Base-by-base conservation (phyloP, 495 filamentous ascomycete species). In the Penicillium psychrofluorescens region DNA sequence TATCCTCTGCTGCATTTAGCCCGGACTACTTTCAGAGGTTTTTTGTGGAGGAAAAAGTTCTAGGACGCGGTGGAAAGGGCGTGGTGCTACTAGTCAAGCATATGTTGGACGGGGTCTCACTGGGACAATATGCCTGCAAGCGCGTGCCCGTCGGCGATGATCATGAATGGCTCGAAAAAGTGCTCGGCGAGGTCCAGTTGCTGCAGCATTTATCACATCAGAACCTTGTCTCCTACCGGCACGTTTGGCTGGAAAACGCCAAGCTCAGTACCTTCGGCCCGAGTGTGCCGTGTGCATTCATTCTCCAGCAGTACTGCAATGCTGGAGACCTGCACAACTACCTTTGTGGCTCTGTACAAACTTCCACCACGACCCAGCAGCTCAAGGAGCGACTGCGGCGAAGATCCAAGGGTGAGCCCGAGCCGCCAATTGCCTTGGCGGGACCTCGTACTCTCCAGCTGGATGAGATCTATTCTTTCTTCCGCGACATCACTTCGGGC, bases 271-370 rank as follows among this genome's bases (percentile, higher is more conserved):
- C 72, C 2, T 98, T 97, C 56, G 86, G 88, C 4, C 92, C 94
- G 1, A 92, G 82, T 53, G 89, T 97, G 1, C 88, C 90, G 7
- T 96, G 90, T 53, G 90, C 90, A 12, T 98, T 95, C 56, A 98
- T 98, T 36, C 78, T 98, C 4, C 92, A 98, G 55, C 89, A 98
- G 58, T 97, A 95, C 53, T 98, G 92, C 71, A 95, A 97, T 59
- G 75, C 80, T 8, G 92, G 92, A n/a, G 92, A 97, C 61, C 72
- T 98, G 6, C 82, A 94, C 40, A 76, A 84, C 36, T 92, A 95
- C 59, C 78, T 97, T 13, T 70, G 88, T 35, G 78, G 82, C n/a
- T 71, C 79, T n/a, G 57, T 68, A 3, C 74, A 80, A 37, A 77
- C 63, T 1, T 62, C 78, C 2, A 70, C 75, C 6, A 88, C 87